Evolutionary conservation across 2,329 filamentous ascomycete species (phyloP), one percentile per base, ranked within the genome.

Genomic region (Neoascochyta sp.): DNA sequence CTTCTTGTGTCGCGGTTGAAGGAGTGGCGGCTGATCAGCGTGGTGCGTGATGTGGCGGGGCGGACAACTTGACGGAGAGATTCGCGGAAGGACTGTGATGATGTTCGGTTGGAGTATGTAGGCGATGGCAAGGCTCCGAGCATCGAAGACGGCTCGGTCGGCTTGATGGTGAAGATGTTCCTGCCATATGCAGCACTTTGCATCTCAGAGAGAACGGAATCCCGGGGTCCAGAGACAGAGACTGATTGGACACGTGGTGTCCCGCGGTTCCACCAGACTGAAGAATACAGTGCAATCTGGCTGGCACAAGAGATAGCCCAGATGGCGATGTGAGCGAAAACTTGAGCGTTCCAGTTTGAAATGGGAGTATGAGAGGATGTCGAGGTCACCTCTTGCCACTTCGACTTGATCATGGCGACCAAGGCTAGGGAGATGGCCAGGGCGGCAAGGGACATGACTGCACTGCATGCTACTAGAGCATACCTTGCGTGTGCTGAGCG

Each of bases 41-140:
- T 60, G 4, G 56, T 56, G 18, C 57, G 52, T 4, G 61, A 65
- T 4, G 60, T 60, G 16, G 59, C 51, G 12, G 62, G 62, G 7
- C 58, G 57, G 12, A 65, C 59, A 14, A 50, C 58, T 20, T 63
- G 51, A 13, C 62, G 57, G n/a, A 65, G 34, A 9, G 62, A 63
- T 9, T 60, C 57, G 29, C 52, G 47, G 45, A 58, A 63, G 3
- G 59, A 63, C 10, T 57, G 49, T 9, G 58, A 56, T 12, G 61
- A 62, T n/a, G n/a, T n/a, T n/a, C 46, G 45, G 9, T 32, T 45
- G 10, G 59, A 62, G 25, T 57, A 60, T 7, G 58, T 63, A 4
- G 59, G 58, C 8, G 61, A 63, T 9, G 60, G 54, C 4, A 63
- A 39, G 14, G 42, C 54, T 19, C 40, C 55, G 8, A 56, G 43